Base-by-base conservation (phyloP, 768 basidiomycete species). In the Podaxis mareebaensis region DNA sequence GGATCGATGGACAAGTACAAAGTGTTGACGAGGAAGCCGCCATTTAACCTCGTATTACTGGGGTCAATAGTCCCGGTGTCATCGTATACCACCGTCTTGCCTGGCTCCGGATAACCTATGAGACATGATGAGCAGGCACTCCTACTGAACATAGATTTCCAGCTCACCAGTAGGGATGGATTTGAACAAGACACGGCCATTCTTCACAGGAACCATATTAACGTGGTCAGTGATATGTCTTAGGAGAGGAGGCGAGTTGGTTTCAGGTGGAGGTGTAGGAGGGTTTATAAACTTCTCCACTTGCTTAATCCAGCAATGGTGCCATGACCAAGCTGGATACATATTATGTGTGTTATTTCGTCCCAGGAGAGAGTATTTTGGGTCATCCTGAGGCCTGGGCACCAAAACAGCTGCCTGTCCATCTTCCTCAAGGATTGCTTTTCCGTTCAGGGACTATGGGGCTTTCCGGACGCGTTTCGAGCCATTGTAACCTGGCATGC, bases 1-100 rank as follows among this genome's bases (percentile, higher is more conserved):
- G 82, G 82, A 56, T 84, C 84, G 44, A 84, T 68, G 15, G 78
- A 79, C 15, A 85, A 66, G 4, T 75, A 72, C 13, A 84, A 71
- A 0, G 76, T 78, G 70, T 82, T 84, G 64, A 82, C 63, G 28
- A 85, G 67, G 53, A 80, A 66, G 0, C 78, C 78, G 0, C 79
- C 77, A 30, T 79, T 68, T 53, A 81, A 68, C 0, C 72, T 67
- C 0, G 77, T 74, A 40, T 60, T 74, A 1, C 81, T 80, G 8
- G 79, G 62, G 66, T 85, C 82, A 64, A 85, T 83, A 1, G 71
- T 76, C 58, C 76, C 68, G 17, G 68, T 76, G 0, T 62, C 70
- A 65, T 83, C 80, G 58, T 77, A 75, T 11, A 76, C 65, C 0
- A 75, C 76, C 6, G 80, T 79, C 63, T 78, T 75, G 12, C 78